Evolutionary conservation across 1,139 yeast species (phyloP).

Genomic region (Fermentozyma sake): DNA sequence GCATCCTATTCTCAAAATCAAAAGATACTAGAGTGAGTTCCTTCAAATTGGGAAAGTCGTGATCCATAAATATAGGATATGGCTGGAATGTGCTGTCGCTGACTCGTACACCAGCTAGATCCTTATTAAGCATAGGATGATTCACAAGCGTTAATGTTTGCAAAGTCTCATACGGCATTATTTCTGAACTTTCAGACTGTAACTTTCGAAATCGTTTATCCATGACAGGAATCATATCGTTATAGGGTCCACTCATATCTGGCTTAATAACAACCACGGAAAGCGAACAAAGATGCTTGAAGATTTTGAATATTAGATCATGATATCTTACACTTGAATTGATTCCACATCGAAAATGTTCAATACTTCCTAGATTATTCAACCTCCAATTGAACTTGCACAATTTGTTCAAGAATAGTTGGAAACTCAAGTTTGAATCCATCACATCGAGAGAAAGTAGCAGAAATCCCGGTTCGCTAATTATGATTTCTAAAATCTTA

Average conservation of each 20-base stretch:
- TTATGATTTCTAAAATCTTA: conserved; percentile 21
- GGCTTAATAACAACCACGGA: conserved; percentile 13
- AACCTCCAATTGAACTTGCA: conserved; percentile 25
- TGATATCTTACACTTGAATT: conserved; percentile 23
- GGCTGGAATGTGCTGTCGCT: conserved; percentile 20
- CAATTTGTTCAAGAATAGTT: conserved; percentile 20
- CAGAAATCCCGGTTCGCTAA: conserved; percentile 18
- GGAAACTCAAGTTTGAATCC: conserved; percentile 22
- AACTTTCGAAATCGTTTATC: conserved; percentile 15
- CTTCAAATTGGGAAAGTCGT: conserved; percentile 20
- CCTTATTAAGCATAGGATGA: conserved; percentile 20
- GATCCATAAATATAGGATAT: conserved; percentile 19
- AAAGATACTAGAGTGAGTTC: conserved; percentile 26
- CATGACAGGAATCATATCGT: conserved; percentile 17
- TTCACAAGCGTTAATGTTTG: conserved; percentile 23
- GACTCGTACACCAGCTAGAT: conserved; percentile 4
- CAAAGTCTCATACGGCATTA: conserved; percentile 8
- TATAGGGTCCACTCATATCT: conserved; percentile 13
- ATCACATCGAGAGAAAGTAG: conserved; percentile 22
- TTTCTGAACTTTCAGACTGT: not conserved
- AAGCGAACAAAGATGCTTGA: conserved; percentile 21
- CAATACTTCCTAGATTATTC: conserved; percentile 18
- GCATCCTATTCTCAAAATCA: conserved; percentile 27
- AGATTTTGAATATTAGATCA: conserved; percentile 20
- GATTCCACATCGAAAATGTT: conserved; percentile 22